Evolutionary conservation across 192 early-diverging fungal species (phyloP).

Genomic region (Kappamyces sp.): DNA sequence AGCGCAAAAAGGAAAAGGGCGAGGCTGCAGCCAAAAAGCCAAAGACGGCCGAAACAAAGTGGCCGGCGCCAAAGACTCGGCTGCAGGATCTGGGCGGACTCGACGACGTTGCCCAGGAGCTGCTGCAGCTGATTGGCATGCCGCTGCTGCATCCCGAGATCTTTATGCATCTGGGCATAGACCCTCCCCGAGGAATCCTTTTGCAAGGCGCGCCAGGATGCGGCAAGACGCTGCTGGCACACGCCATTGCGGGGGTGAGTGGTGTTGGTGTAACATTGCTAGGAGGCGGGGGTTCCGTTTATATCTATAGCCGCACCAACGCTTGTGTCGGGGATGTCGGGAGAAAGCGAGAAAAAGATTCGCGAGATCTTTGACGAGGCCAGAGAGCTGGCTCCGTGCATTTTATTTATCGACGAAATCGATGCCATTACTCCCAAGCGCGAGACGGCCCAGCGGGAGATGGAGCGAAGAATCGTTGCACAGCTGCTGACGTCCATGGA

Average conservation of each 20-base stretch:
- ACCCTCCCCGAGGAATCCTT: conserved; percentile 86
- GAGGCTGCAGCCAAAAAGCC: too few species aligned
- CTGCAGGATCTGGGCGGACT: conserved; percentile 86
- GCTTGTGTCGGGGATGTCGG: conserved; percentile 95
- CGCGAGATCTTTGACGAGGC: conserved; percentile 98
- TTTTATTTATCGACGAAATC: conserved; percentile 98
- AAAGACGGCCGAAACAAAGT: conserved; percentile 29
- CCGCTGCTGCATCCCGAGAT: conserved; percentile 92
- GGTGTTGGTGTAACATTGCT: conserved; percentile 3
- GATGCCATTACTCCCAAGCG: conserved; percentile 93
- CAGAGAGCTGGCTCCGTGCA: conserved; percentile 74
- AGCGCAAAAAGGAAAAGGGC: not conserved
- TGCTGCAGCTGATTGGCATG: conserved; percentile 88
- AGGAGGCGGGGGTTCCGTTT: conserved; percentile 86
- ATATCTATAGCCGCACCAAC: conserved; percentile 91
- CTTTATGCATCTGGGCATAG: conserved; percentile 84
- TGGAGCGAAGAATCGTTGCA: conserved; percentile 94
- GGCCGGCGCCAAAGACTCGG: conserved; percentile 51
- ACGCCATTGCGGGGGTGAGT: conserved; percentile 89
- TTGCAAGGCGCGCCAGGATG: conserved; percentile 96
- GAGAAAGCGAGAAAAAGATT: conserved; percentile 97
- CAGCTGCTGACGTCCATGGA: conserved; percentile 96
- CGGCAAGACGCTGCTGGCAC: conserved; percentile 91
- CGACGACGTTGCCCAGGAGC: conserved; percentile 56
- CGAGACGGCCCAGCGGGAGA: conserved; percentile 87